Conservation (phyloP, 164 flowering plant genomes). For the Magnolia kwangsiensis region DNA sequence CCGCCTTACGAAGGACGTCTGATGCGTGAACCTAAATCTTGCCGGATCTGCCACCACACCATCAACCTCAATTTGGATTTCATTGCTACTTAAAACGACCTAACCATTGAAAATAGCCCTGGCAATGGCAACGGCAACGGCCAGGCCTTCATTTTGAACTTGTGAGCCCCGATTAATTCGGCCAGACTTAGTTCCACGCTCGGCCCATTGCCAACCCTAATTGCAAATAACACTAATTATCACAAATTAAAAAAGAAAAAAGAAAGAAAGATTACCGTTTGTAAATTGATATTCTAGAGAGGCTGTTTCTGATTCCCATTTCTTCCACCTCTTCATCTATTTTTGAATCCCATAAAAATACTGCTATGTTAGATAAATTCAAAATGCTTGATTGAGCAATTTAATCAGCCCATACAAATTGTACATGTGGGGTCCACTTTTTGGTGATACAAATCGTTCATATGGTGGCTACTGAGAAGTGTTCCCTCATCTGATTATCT, state of each 20-base stretch:
- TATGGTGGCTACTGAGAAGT: no score
- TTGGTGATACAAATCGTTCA: no score
- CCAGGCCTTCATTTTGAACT: background rate
- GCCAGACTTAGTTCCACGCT: background rate
- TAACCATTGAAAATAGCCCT: background rate
- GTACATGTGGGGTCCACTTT: no score
- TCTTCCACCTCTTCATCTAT: conserved; percentile 72
- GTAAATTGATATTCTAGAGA: conserved; percentile 58
- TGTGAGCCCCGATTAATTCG: no score
- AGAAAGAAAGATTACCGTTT: conserved; percentile 31
- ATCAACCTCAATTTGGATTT: background rate
- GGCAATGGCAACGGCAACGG: background rate
- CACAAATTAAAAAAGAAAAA: background rate
- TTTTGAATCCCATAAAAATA: conserved; percentile 2
- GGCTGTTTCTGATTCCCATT: conserved; percentile 58
- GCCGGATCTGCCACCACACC: conserved; percentile 47
- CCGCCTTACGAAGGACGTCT: conserved; percentile 62
- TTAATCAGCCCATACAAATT: no score
- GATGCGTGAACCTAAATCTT: conserved; percentile 59
- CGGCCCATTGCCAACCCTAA: background rate
- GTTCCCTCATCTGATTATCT: no score
- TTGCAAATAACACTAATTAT: background rate
- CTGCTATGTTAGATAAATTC: no score
- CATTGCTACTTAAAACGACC: background rate
- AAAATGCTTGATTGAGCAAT: no score